Percentiles rank a stretch among this genome's conserved stretches.
These are phyloP conservation scores for Aurifilum marmelostoma DNA, from an alignment of 2,329 filamentous ascomycete species.

Conservation along the genomic window DNA sequence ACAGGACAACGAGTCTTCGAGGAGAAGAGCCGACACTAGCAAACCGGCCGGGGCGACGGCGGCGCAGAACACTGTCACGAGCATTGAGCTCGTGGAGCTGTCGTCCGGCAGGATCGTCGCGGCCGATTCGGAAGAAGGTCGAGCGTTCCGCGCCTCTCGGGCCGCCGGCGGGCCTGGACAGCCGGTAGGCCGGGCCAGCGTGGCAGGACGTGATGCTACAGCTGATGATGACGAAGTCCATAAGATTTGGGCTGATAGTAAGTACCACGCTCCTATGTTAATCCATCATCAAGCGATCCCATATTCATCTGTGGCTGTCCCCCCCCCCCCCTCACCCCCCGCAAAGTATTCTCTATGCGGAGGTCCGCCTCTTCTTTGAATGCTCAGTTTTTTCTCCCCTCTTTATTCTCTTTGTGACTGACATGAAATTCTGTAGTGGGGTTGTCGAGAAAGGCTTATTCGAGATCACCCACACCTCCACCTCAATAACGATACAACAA, in stretches of 20 bases:
- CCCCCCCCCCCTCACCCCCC: no score
- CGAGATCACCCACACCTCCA: conserved; percentile 14
- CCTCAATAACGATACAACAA: not conserved
- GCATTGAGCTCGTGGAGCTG: conserved; percentile 23
- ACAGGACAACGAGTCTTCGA: not conserved
- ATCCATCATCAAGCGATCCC: not conserved
- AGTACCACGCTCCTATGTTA: not conserved
- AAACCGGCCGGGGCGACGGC: not conserved
- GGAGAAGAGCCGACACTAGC: not conserved
- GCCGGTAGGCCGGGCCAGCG: not conserved
- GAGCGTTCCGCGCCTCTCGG: conserved; percentile 4
- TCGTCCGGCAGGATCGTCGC: conserved; percentile 20
- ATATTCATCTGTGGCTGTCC: not conserved
- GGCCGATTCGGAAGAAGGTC: conserved; percentile 22
- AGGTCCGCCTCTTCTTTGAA: not conserved
- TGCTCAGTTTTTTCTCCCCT: not conserved
- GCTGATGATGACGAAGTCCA: conserved; percentile 18
- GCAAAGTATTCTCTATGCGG: not conserved
- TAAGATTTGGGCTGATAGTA: conserved; percentile 20
- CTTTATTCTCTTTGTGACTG: not conserved
- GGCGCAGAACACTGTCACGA: not conserved
- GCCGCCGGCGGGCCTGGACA: not conserved
- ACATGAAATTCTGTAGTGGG: conserved; percentile 9
- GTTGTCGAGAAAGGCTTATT: conserved; percentile 21
- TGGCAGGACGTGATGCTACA: not conserved